A percentile compares a stretch with the other conserved stretches of the same genome.
Conservation (phyloP, 2,329 filamentous ascomycete species). For the Hypocreales sp. region DNA sequence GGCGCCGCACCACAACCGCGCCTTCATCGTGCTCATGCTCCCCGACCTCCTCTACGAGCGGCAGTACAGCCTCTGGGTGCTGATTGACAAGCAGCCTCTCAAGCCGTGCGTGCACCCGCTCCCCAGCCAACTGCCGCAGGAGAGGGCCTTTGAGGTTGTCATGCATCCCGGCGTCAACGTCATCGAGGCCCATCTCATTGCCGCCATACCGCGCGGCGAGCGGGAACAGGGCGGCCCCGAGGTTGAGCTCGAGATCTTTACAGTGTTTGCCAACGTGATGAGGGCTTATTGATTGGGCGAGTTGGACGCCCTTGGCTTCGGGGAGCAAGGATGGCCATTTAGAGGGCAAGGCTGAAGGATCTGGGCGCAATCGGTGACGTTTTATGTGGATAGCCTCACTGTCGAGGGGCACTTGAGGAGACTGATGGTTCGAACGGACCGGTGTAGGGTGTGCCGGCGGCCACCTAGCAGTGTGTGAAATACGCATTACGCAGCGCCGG, state of each 20-base stretch:
- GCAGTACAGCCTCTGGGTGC: constrained; percentile 63
- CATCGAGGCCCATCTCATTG: constrained; percentile 64
- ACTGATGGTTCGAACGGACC: too few relatives aligned
- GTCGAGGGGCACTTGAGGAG: too few relatives aligned
- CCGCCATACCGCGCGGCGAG: constrained; percentile 46
- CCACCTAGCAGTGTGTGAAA: too few relatives aligned
- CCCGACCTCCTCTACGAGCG: constrained; percentile 47
- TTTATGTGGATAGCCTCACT: too few relatives aligned
- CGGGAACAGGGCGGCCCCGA: constrained; percentile 42
- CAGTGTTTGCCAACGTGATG: constrained; percentile 57
- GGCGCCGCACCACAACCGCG: constrained; percentile 48
- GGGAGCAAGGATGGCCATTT: too few relatives aligned
- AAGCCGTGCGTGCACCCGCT: constrained; percentile 28
- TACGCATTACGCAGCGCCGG: too few relatives aligned
- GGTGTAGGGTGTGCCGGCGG: too few relatives aligned
- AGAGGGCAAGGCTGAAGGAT: too few relatives aligned
- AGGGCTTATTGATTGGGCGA: too few relatives aligned
- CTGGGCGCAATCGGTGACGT: too few relatives aligned
- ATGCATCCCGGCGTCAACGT: constrained; percentile 60
- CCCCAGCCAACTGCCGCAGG: constrained; percentile 38
- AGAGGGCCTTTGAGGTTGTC: constrained; percentile 60
- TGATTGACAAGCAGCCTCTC: constrained; percentile 51
- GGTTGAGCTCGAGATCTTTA: constrained; percentile 65
- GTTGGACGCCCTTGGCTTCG: too few relatives aligned
- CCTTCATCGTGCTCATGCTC: constrained; percentile 56